Base-by-base conservation (phyloP, 805 yeast species). In the Pichia occidentalis region DNA sequence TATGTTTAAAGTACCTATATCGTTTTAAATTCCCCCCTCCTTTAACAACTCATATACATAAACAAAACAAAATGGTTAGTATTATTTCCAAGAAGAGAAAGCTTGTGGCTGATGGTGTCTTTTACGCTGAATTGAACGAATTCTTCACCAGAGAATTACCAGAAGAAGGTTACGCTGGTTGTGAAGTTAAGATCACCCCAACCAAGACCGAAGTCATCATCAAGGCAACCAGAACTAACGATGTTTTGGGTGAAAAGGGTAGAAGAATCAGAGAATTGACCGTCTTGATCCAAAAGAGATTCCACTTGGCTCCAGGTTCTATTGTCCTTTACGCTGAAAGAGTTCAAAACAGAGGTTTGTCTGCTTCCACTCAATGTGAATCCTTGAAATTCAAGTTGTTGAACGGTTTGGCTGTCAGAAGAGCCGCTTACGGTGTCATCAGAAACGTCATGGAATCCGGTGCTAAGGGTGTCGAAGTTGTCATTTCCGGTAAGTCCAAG, bases 391-490 rank as follows among this genome's bases (percentile, higher is more conserved):
- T 88, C 87, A 92, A 92, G 78, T 81, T 92, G 62, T 84, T 92
- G 66, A 84, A 83, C 75, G 98, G 98, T 78, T 82, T 92, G 66
- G 95, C 97, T 65, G 87, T 92, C 77, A 87, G 98, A 80, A 86
- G 98, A 79, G 98, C 98, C 60, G 97, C 97, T 63, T 92, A 92
- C 86, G 97, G 97, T 86, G 97, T 92, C 60, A 94, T 92, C 75
- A 87, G 98, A 80, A 85, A 79, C 82, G 96, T 94, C 65, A 92
- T 92, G 96, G 97, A 88, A 73, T 86, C 97, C 54, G 98, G 98
- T 74, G 98, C 98, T 68, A 92, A 92, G 85, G 98, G 98, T 88
- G 96, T 94, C 66, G 98, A 92, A 80, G 98, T 92, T 70, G 97
- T 92, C 61, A 85, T 92, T 66, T 87, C 97, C 59, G 98, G 98